Evolutionary conservation across 805 yeast genomes (phyloP), one percentile per base, ranked within the genome.

Genomic region (Wickerhamiella dianesei): DNA sequence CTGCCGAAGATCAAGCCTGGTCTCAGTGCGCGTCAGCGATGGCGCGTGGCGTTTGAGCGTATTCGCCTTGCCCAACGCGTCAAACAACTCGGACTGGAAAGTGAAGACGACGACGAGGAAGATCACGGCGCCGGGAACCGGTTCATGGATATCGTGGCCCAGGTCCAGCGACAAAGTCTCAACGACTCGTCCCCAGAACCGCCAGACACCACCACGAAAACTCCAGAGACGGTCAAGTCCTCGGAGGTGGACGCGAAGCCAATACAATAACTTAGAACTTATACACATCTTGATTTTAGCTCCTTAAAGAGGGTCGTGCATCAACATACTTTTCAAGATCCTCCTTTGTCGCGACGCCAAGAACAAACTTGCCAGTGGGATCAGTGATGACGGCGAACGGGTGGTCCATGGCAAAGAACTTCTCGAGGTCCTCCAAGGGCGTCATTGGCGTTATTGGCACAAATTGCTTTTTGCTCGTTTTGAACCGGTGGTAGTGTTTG

Each of bases 1-100:
- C 73, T 86, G 63, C 94, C 95, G 20, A 74, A 71, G 59, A 79
- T 89, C 65, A 77, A 77, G 67, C 77, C 79, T 59, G 85, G 84
- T 40, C 83, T 86, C 72, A 77, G 80, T 59, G 94, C 95, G 29
- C 85, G 83, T 59, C 72, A 75, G 58, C 87, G 82, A 64, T 79
- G 92, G 68, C 77, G 80, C 58, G 83, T 81, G 56, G 96, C 92
- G 36, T 80, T 85, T 56, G 92, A 86, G 61, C 70, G 85, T 59
- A 88, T 89, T 45, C 78, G 77, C 56, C 75, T 89, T 65, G 77
- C 82, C 58, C 87, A 87, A 64, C 75, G 83, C 61, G 78, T 89
- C 62, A 70, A 75, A 58, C 79, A 80, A 54, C 73, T 89, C 60
- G 77, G 71, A 48, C 57, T 77, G 54, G 82, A 64, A 35, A 66